A percentile compares a stretch with the other conserved stretches of the same genome.
These are phyloP conservation scores for Colletotrichum tropicicola DNA, from an alignment of 2,329 filamentous ascomycete genomes.

Conservation along the genomic window DNA sequence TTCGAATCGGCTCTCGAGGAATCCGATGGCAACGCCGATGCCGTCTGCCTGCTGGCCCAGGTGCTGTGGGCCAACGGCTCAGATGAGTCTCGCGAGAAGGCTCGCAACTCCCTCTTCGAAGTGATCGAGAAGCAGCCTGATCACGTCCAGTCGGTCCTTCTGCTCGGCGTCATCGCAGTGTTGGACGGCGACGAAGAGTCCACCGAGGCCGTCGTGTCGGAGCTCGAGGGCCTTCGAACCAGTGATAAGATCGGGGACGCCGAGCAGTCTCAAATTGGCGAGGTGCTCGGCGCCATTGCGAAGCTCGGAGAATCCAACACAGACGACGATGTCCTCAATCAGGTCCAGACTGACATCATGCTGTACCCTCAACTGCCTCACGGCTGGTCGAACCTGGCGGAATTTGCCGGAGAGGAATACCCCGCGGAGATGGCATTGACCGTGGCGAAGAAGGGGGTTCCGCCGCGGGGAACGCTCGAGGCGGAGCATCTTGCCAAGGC, in stretches of 20 bases:
- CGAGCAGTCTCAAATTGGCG: slow-evolving; percentile 76
- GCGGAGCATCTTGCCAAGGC: slow-evolving; percentile 76
- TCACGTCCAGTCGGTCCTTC: slow-evolving; percentile 81
- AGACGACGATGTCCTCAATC: slow-evolving; percentile 62
- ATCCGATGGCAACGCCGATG: slow-evolving; percentile 79
- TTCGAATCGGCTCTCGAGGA: slow-evolving; percentile 85
- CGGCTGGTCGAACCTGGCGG: slow-evolving; percentile 82
- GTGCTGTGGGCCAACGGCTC: slow-evolving; percentile 92
- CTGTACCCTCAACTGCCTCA: slow-evolving; percentile 80
- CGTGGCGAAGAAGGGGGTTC: slow-evolving; percentile 78
- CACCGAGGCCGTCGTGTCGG: slow-evolving; percentile 80
- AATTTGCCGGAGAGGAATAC: slow-evolving; percentile 61
- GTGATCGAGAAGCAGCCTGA: slow-evolving; percentile 78
- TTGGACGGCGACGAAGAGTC: slow-evolving; percentile 83
- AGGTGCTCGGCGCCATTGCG: slow-evolving; percentile 80
- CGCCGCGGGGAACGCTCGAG: slow-evolving; percentile 74
- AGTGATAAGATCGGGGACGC: slow-evolving; percentile 68
- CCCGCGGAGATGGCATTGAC: slow-evolving; percentile 81
- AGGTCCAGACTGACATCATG: slow-evolving; percentile 82
- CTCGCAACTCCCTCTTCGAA: slow-evolving; percentile 81
- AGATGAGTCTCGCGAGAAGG: slow-evolving; percentile 76
- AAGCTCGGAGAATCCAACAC: slow-evolving; percentile 59
- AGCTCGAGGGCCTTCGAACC: slow-evolving; percentile 78
- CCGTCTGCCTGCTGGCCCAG: slow-evolving; percentile 87
- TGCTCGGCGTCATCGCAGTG: slow-evolving; percentile 86